Evolutionary conservation across 345 rosid genomes (phyloP).

Genomic region (Citrus mangshanensis): DNA sequence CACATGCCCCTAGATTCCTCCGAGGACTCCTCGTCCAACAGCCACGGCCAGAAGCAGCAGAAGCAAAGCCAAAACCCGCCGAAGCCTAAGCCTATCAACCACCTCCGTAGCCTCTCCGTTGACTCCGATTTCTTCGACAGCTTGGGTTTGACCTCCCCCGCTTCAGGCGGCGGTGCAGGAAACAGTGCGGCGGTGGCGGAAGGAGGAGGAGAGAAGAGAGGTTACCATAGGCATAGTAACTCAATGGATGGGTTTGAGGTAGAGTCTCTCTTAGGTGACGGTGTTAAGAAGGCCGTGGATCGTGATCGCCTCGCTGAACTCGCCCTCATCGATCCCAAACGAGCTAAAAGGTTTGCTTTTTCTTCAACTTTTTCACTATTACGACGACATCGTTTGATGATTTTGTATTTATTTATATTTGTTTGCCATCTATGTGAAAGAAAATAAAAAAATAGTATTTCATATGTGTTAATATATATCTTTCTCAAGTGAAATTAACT

Average conservation of each 20-base stretch:
- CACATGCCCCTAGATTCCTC: constrained; percentile 62
- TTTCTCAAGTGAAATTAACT: neutral
- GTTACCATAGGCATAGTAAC: constrained; percentile 61
- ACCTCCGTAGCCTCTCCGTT: constrained; percentile 82
- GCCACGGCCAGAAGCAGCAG: constrained; percentile 3
- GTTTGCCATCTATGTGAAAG: neutral
- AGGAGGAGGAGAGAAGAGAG: constrained; percentile 44
- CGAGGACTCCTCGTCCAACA: constrained; percentile 62
- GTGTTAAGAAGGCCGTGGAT: constrained; percentile 74
- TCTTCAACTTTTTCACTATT: neutral
- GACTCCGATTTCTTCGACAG: constrained; percentile 90
- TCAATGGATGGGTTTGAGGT: constrained; percentile 84
- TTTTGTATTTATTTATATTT: neutral
- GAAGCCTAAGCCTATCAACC: constrained; percentile 44
- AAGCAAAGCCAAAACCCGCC: constrained; percentile 14
- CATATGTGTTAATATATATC: neutral
- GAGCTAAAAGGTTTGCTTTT: constrained; percentile 74
- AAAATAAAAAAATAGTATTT: neutral
- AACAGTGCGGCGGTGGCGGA: constrained; percentile 25
- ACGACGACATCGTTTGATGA: neutral
- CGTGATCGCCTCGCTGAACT: constrained; percentile 86
- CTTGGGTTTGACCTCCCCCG: constrained; percentile 23
- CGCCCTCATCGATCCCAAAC: constrained; percentile 85
- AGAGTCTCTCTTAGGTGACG: constrained; percentile 57
- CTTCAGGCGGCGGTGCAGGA: constrained; percentile 27